Evolutionary conservation across 2,329 filamentous ascomycete genomes (phyloP), one percentile per base, ranked within the genome.

Genomic region (Sclerotinia spermophila): DNA sequence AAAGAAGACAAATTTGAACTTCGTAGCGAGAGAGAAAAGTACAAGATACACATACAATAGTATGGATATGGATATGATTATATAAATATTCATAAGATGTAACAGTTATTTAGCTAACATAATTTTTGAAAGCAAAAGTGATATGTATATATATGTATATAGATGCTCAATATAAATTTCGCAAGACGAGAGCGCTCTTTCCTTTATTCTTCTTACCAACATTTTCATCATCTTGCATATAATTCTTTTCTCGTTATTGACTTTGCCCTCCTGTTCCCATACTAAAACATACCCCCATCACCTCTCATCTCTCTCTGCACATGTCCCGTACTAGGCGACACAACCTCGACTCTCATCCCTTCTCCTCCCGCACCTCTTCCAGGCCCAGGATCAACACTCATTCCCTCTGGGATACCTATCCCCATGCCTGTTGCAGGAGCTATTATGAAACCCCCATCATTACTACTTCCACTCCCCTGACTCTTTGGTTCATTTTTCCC

Each of bases 401-500:
- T 53, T 3, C 48, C 48, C 48, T 53, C 48, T 27, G 48, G 48
- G 13, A 69, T 44, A 21, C 44, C 67, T n/a, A 42, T 68, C 6
- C 56, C 42, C 45, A 27, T 38, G 3, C 58, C n/a, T 21, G 44
- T n/a, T 4, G 19, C 8, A 44, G 44, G 58, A 15, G 21, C 67
- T 42, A 66, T 66, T n/a, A 45, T 38, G 35, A 48, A 69, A 15
- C 35, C 62, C 51, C 65, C 65, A 44, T 69, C 67, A 61, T 61
- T 51, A 33, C 56, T 64, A 42, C 67, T 69, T 35, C 67, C 67
- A 44, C 67, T 69, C 7, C 67, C 67, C 45, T 69, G 67, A 55
- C 67, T 69, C 35, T 69, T 69, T 13, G 67, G 67, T 56, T 70
- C 68, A 13, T 68, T 45, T 33, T 72, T 73, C 38, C 72, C 71